A percentile compares a stretch with the other conserved stretches of the same genome.
Conservation (phyloP, 2,329 filamentous ascomycete genomes). For the Cladosporium sp. region DNA sequence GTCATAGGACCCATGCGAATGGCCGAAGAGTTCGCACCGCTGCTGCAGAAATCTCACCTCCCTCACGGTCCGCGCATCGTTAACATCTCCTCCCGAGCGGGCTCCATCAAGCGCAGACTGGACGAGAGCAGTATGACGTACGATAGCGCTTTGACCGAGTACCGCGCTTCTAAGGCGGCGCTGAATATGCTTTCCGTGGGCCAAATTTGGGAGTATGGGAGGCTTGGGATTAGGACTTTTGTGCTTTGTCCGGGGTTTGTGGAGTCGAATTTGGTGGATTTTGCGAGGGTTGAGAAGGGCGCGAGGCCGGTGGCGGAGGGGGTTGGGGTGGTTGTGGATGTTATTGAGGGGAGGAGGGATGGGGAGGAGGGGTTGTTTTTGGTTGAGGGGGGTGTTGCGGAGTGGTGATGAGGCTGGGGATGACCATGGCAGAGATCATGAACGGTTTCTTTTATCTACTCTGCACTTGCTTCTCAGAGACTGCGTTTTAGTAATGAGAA, state of each 20-base stretch:
- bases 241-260: slow-evolving; percentile 38
- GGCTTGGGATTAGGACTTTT: slow-evolving; percentile 34
- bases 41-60: slow-evolving; percentile 22
- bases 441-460: not conserved
- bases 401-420: not conserved
- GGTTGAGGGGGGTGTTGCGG: not conserved
- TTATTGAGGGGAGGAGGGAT: slow-evolving; percentile 35
- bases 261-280: slow-evolving; percentile 27
- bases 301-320: slow-evolving; percentile 33
- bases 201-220: slow-evolving; percentile 24
- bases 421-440: not conserved
- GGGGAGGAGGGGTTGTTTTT: slow-evolving; percentile 31
- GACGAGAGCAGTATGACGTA: slow-evolving; percentile 27
- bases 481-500: too few relatives aligned
- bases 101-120: slow-evolving; percentile 30
- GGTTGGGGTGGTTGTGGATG: slow-evolving; percentile 32
- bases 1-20: slow-evolving; percentile 22
- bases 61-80: slow-evolving; percentile 28
- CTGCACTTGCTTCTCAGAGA: not conserved
- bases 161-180: slow-evolving; percentile 36
- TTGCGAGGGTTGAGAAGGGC: slow-evolving; percentile 28
- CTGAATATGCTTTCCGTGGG: slow-evolving; percentile 37
- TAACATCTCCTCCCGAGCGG: slow-evolving; percentile 34
- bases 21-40: slow-evolving; percentile 23
- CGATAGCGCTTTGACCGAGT: slow-evolving; percentile 25